Base-by-base conservation (phyloP, 805 yeast genomes). In the Schwanniomyces sp. region DNA sequence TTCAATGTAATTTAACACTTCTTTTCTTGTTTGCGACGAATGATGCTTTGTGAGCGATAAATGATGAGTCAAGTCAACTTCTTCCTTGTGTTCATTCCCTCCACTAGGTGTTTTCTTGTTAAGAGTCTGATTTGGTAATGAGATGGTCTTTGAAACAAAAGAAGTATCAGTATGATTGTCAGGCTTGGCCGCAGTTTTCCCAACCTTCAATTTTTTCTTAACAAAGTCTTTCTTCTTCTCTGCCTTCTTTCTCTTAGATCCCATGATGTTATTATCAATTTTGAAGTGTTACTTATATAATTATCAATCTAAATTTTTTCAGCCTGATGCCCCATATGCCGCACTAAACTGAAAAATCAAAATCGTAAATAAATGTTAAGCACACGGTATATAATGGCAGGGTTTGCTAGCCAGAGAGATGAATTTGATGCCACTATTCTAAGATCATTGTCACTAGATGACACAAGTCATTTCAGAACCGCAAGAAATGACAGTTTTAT, bases 101-200 rank as follows among this genome's bases (percentile, higher is more conserved):
- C 38, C 46, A 7, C 40, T 52, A 6, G 56, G 45, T 17, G 54
- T 48, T 11, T 46, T 58, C 38, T 56, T 58, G 27, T 56, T 50
- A 7, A 75, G 51, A 9, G 71, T 56, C 59, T 79, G 83, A 49
- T 69, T 66, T 8, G 80, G 82, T 30, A 79, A 65, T 27, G 76
- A 66, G 48, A 79, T 76, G 36, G 80, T 63, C 58, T 83, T 87
- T 9, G 96, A 84, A 39, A 78, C 80, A 68, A 92, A 92, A 0
- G 95, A 85, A 0, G 96, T 89, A 55, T 87, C 92, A 4, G 99
- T 94, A 48, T 78, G 81, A 61, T 90, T 89, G 16, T 82, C 80
- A 5, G 91, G 82, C 52, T 81, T 81, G 5, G 83, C 81, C 16
- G 81, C 80, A 2, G 86, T 73, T 66, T 94, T 94, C 47, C 99